Percentiles rank a stretch among this genome's conserved stretches.
Conservation (phyloP, 352 stramenopile species). For the Globisporangium cederbergense region DNA sequence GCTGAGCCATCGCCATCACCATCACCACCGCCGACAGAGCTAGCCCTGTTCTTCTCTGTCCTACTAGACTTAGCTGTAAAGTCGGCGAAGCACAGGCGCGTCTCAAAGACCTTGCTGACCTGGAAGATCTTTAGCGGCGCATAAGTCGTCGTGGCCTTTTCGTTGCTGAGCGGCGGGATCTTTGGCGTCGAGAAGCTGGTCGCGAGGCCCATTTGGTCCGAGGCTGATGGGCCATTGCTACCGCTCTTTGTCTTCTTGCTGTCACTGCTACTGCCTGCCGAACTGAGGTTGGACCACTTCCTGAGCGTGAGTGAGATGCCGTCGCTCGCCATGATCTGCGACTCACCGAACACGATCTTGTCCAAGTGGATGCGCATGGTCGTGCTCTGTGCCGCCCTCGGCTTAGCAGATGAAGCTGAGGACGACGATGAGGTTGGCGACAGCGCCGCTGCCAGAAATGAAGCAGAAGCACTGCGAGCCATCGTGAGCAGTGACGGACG, state of each 20-base stretch:
- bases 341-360: slow-evolving; percentile 20
- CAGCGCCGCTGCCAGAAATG: neutral
- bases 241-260: neutral
- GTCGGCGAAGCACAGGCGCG: neutral
- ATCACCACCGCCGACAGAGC: neutral
- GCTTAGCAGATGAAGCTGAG: neutral
- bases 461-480: slow-evolving; percentile 8
- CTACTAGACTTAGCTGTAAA: neutral
- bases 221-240: neutral
- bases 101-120: slow-evolving; percentile 15
- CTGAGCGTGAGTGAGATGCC: slow-evolving; percentile 34
- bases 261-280: neutral
- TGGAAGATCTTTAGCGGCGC: slow-evolving; percentile 13
- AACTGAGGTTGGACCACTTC: slow-evolving; percentile 19
- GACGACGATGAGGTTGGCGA: neutral
- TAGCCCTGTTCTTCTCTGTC: neutral
- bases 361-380: slow-evolving; percentile 24
- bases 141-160: neutral
- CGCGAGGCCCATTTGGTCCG: neutral
- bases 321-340: slow-evolving; percentile 11
- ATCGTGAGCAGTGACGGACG: slow-evolving; percentile 13
- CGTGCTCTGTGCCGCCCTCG: neutral
- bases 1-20: neutral
- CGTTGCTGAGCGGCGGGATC: neutral
- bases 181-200: slow-evolving; percentile 25